A percentile compares a stretch with the other conserved stretches of the same genome.
phyloP scores from a whole-genome alignment of 345 rosid genomes.

The Leavenworthia alabamica region DNA sequence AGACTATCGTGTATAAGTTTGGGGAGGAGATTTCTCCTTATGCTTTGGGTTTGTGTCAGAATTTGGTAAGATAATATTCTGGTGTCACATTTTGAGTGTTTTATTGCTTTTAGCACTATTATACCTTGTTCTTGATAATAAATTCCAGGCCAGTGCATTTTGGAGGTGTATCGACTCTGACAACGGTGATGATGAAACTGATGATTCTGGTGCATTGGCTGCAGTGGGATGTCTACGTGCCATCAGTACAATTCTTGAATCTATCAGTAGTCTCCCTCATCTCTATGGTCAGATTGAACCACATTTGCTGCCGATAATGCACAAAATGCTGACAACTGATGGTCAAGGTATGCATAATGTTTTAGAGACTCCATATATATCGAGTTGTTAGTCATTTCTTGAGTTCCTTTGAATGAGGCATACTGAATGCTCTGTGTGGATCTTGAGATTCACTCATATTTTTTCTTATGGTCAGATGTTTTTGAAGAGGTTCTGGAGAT shows the following conservation, averaged over 20 bases:
- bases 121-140: constrained; percentile 22
- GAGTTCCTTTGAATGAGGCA: constrained; percentile 6
- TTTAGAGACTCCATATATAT: background rate
- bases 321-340: constrained; percentile 90
- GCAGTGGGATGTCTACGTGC: constrained; percentile 97
- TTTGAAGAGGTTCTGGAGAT: constrained; percentile 99
- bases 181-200: constrained; percentile 79
- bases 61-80: constrained; percentile 62
- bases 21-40: constrained; percentile 97
- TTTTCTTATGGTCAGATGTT: constrained; percentile 61
- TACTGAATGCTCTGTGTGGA: constrained; percentile 4
- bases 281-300: constrained; percentile 88
- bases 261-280: constrained; percentile 83
- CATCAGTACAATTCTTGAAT: constrained; percentile 92
- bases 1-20: constrained; percentile 87
- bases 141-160: constrained; percentile 76
- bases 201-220: constrained; percentile 94
- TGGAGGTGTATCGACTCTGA: constrained; percentile 92
- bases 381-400: background rate
- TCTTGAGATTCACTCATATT: background rate
- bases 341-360: constrained; percentile 66
- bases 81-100: background rate
- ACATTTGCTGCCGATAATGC: constrained; percentile 83
- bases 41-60: constrained; percentile 91
- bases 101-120: background rate